These are phyloP conservation scores for Pelargonium exstipulatum DNA, from an alignment of 441 rosid genomes.

Conservation along the genomic window DNA sequence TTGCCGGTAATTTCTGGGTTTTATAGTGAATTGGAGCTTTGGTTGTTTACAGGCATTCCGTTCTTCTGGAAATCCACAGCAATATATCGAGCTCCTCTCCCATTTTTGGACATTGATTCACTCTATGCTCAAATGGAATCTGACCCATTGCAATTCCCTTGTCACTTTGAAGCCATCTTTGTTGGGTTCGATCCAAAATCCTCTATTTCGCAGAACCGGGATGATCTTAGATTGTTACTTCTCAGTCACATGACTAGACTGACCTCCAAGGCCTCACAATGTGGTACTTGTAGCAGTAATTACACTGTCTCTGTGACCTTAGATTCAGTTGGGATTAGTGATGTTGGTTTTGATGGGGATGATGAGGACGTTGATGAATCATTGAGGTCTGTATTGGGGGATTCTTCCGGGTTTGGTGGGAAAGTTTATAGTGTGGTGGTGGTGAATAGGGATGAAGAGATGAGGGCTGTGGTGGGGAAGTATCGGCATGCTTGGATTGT, in stretches of 20 bases:
- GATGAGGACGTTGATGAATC: slow-evolving; percentile 55
- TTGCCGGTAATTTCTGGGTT: background rate
- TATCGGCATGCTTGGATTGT: slow-evolving; percentile 81
- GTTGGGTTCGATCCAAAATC: slow-evolving; percentile 15
- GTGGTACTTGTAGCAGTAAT: slow-evolving; percentile 41
- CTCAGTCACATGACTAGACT: slow-evolving; percentile 29
- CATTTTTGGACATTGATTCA: slow-evolving; percentile 3
- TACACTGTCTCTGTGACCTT: slow-evolving; percentile 52
- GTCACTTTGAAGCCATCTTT: slow-evolving; percentile 37
- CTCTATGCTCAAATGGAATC: background rate
- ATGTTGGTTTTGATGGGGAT: slow-evolving; percentile 36
- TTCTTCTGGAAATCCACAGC: slow-evolving; percentile 87
- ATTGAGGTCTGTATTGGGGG: slow-evolving; percentile 39
- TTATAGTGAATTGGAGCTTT: background rate
- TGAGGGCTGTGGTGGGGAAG: slow-evolving; percentile 73
- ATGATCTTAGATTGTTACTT: slow-evolving; percentile 34
- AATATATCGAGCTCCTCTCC: slow-evolving; percentile 74
- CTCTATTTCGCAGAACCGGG: slow-evolving; percentile 27
- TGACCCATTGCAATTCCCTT: slow-evolving; percentile 50
- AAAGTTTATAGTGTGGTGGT: slow-evolving; percentile 58
- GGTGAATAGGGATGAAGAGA: slow-evolving; percentile 41
- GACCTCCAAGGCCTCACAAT: slow-evolving; percentile 22
- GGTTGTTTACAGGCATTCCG: slow-evolving; percentile 44
- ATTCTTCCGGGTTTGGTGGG: slow-evolving; percentile 30
- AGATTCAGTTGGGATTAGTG: slow-evolving; percentile 41